phyloP scores from a whole-genome alignment of 257 asterid genomes.

The Rhazya stricta region DNA sequence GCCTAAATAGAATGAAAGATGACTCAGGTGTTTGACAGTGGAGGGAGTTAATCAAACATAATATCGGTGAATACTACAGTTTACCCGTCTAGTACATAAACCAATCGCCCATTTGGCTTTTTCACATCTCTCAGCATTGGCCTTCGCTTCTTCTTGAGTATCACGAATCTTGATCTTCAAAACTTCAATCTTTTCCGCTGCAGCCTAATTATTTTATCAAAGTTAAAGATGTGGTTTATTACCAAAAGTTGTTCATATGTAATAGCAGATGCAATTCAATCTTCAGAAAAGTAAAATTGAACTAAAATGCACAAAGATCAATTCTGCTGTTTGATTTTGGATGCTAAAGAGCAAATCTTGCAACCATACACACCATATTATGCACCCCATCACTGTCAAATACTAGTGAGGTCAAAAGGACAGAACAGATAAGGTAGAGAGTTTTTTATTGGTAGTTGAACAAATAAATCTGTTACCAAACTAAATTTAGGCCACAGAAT shows the following conservation, averaged over 20 bases:
- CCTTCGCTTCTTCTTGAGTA: conserved; percentile 33
- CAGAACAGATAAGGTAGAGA: conserved; percentile 5
- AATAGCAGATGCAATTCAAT: neutral
- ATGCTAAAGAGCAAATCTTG: neutral
- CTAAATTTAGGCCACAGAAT: conserved; percentile 11
- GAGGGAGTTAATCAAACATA: neutral
- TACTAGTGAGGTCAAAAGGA: conserved; percentile 6
- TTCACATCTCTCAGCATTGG: conserved; percentile 32
- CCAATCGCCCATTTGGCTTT: conserved; percentile 53
- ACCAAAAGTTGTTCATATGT: neutral
- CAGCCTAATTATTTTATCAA: conserved; percentile 18
- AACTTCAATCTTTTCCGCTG: conserved; percentile 32
- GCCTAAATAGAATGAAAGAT: conserved; percentile 27
- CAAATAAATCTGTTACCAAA: neutral
- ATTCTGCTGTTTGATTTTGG: neutral
- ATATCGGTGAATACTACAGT: neutral
- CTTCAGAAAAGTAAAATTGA: neutral
- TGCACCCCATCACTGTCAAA: conserved; percentile 3
- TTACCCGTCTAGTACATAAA: conserved; percentile 49
- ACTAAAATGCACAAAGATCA: neutral
- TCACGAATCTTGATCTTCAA: conserved; percentile 29
- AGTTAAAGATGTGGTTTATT: neutral
- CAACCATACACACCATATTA: neutral
- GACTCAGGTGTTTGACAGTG: neutral
- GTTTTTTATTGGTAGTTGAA: conserved; percentile 2